phyloP scores from a whole-genome alignment of 345 rosid species.

The Ceriops decandra region DNA sequence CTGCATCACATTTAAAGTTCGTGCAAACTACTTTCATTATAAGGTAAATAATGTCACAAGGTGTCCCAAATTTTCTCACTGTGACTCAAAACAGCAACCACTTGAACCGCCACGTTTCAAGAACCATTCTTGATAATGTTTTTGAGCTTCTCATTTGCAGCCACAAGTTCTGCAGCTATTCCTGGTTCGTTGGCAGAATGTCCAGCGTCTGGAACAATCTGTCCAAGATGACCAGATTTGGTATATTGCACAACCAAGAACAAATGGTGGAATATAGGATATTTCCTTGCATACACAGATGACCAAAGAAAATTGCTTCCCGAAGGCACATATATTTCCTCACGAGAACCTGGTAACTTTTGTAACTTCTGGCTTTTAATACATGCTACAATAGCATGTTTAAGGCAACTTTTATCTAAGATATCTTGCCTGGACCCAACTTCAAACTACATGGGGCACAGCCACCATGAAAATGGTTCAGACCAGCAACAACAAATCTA shows the following conservation, averaged over 20 bases:
- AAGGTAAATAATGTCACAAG: neutral
- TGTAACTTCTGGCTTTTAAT: no score
- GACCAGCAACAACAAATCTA: no score
- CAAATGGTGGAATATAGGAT: neutral
- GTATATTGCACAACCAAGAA: neutral
- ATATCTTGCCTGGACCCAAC: no score
- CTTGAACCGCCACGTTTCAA: conserved; percentile 15
- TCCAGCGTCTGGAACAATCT: conserved; percentile 87
- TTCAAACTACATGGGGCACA: no score
- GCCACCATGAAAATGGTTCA: no score
- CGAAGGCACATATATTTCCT: no score
- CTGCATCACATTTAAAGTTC: neutral
- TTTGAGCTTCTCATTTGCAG: conserved; percentile 76
- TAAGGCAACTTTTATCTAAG: no score
- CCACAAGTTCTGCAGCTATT: conserved; percentile 81
- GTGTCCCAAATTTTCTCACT: neutral
- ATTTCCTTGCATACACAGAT: neutral
- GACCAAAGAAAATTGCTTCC: neutral
- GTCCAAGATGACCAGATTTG: conserved; percentile 11
- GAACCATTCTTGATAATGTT: conserved; percentile 32
- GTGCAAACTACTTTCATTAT: conserved; percentile 4
- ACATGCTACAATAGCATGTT: no score
- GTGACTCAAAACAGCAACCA: neutral
- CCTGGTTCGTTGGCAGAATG: conserved; percentile 95
- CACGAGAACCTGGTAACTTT: no score